Evolutionary conservation across 176 grass and related monocot genomes (phyloP), one percentile per base, ranked within the genome.

Genomic region (Bromus sterilis): DNA sequence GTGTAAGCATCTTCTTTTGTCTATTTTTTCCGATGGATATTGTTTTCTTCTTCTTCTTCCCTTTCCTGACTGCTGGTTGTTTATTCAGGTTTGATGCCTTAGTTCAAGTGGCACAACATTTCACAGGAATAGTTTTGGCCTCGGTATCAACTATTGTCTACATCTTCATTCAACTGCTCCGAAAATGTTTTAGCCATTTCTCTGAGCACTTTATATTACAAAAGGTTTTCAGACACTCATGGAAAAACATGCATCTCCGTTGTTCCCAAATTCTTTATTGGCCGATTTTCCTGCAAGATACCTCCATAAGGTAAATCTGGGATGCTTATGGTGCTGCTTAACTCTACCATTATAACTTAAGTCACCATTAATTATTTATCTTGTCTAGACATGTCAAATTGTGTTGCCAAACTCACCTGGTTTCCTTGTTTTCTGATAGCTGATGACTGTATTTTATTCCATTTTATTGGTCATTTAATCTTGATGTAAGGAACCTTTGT

Each of bases 251-350:
- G 34, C 88, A 93, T 78, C 82, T 88, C 61, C 88, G 89, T 36
- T 86, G 90, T 80, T 93, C 82, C 84, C 95, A 98, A 68, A 84
- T 98, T 93, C 82, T 98, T 56, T 98, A 95, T 77, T 98, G 90
- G 95, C 95, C 95, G 60, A 68, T 98, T 88, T 83, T 91, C 77
- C 92, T 95, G 55, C 92, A 89, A 87, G 88, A 78, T 56, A 82
- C 63, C 34, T 78, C 74, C 69, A 63, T 68, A 78, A 93, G 95
- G 95, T 98, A 91, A 83, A 75, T 48, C 7, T 67, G 39, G 55
- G 68, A 21, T 75, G 62, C 34, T 4, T 35, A 8, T 64, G n/a
- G 7, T 74, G 23, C 72, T 43, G 41, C 30, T 66, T 36, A 72
- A 84, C 39, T 34, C 51, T 37, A 35, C n/a, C 26, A 32, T 18